Percentiles rank a stretch among this genome's conserved stretches.
phyloP scores from a whole-genome alignment of 345 rosid genomes.

The Euphorbia lathyris region DNA sequence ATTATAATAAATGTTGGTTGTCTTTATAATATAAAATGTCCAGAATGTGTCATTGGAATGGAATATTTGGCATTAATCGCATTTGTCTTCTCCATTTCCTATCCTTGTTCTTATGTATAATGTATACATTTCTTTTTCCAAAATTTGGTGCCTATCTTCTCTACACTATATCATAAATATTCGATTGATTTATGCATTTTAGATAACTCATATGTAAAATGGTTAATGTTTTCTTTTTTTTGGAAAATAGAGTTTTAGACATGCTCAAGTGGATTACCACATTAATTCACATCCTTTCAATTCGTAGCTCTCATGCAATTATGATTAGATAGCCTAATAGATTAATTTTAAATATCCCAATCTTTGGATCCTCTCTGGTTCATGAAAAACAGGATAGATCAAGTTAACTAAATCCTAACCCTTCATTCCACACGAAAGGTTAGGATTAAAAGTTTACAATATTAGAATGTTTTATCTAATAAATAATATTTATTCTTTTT shows the following conservation, averaged over 20 bases:
- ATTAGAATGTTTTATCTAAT: too few relatives aligned
- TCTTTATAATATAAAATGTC: slow-evolving; percentile 4
- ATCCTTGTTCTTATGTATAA: slow-evolving; percentile 20
- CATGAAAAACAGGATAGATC: too few relatives aligned
- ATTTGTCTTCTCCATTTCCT: slow-evolving; percentile 22
- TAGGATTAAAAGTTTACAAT: too few relatives aligned
- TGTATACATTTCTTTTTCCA: background rate
- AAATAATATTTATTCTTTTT: too few relatives aligned
- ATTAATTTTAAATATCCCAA: too few relatives aligned
- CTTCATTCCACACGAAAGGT: too few relatives aligned
- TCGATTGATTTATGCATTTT: background rate
- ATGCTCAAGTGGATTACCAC: background rate
- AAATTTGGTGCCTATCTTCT: slow-evolving; percentile 6
- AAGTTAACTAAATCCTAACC: too few relatives aligned
- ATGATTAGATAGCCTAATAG: too few relatives aligned
- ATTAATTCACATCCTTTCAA: too few relatives aligned
- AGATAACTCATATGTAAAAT: background rate
- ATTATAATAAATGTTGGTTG: slow-evolving; percentile 20
- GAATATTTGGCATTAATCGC: slow-evolving; percentile 41
- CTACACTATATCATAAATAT: background rate
- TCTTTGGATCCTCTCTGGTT: too few relatives aligned
- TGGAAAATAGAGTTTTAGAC: background rate
- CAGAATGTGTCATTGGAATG: slow-evolving; percentile 15
- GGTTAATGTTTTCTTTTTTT: background rate
- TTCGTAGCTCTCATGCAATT: too few relatives aligned